Conservation (phyloP, 345 rosid species). For the Camelina neglecta region DNA sequence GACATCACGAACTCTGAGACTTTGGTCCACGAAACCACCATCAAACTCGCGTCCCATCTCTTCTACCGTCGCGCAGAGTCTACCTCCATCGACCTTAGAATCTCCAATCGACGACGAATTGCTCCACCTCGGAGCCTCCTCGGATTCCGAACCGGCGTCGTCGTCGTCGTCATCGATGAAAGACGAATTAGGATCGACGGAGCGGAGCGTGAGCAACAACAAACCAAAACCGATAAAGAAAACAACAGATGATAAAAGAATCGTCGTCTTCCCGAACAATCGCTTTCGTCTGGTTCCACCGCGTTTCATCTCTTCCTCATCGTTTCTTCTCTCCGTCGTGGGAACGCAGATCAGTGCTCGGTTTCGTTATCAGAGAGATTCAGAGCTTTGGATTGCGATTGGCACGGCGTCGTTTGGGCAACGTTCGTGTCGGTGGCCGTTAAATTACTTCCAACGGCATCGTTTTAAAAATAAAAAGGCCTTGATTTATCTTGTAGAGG, state of each 20-base stretch:
- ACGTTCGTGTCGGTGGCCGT: conserved; percentile 39
- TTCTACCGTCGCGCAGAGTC: conserved; percentile 85
- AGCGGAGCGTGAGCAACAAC: conserved; percentile 56
- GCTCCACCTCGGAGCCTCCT: conserved; percentile 30
- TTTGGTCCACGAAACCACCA: conserved; percentile 61
- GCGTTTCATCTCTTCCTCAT: conserved; percentile 46
- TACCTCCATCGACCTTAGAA: conserved; percentile 34
- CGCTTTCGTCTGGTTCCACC: conserved; percentile 56
- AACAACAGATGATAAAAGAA: conserved; percentile 47
- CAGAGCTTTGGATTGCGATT: conserved; percentile 15
- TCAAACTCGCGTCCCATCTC: conserved; percentile 83
- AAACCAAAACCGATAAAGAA: conserved; percentile 60
- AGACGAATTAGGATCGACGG: conserved; percentile 54
- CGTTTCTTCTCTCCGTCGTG: conserved; percentile 20
- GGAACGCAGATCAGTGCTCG: conserved; percentile 7
- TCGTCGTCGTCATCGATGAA: conserved; percentile 43
- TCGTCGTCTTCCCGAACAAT: conserved; percentile 45
- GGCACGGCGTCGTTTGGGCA: conserved; percentile 12
- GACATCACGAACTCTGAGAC: conserved; percentile 64
- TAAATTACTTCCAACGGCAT: background rate
- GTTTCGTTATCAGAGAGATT: background rate
- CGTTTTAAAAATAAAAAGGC: too few species aligned
- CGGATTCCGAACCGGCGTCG: conserved; percentile 35
- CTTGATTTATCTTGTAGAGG: too few species aligned
- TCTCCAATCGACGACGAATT: conserved; percentile 22